Evolutionary conservation across 768 basidiomycete genomes (phyloP).

Genomic region (Mycena polygramma): DNA sequence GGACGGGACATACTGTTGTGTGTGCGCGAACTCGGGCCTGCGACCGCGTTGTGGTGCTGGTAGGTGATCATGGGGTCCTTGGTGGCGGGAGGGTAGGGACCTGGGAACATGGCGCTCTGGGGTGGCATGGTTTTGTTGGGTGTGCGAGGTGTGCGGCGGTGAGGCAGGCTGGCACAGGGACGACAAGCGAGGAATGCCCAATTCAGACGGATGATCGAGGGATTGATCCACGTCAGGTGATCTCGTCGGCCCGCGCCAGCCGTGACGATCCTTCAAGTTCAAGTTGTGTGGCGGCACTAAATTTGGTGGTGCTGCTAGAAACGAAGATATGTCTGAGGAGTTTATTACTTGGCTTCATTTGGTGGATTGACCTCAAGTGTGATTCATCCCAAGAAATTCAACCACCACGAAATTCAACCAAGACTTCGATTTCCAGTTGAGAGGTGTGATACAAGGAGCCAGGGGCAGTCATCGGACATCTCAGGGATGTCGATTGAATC

Average conservation of each 20-base stretch:
- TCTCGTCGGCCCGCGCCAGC: neutral
- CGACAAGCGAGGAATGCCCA: neutral
- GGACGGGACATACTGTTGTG: conserved; percentile 28
- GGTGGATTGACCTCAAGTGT: no score
- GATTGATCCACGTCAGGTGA: neutral
- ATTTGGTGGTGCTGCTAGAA: no score
- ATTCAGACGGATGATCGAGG: neutral
- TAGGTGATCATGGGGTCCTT: conserved; percentile 32
- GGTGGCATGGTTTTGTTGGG: conserved; percentile 19
- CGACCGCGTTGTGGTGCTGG: conserved; percentile 36
- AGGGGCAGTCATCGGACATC: no score
- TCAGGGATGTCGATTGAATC: no score
- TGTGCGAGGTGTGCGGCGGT: neutral
- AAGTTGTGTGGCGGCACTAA: no score
- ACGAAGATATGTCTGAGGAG: no score
- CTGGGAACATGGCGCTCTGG: conserved; percentile 28
- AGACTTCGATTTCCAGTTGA: no score
- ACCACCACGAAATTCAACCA: no score
- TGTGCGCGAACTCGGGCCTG: conserved; percentile 34
- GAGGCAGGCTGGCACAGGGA: neutral
- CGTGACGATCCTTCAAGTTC: neutral
- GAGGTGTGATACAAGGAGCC: no score
- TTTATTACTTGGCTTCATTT: no score
- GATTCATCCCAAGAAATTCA: no score
- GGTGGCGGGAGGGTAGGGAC: conserved; percentile 8